Evolutionary conservation across 192 early-diverging fungal species (phyloP).

Genomic region (Backusella mclennaniae): DNA sequence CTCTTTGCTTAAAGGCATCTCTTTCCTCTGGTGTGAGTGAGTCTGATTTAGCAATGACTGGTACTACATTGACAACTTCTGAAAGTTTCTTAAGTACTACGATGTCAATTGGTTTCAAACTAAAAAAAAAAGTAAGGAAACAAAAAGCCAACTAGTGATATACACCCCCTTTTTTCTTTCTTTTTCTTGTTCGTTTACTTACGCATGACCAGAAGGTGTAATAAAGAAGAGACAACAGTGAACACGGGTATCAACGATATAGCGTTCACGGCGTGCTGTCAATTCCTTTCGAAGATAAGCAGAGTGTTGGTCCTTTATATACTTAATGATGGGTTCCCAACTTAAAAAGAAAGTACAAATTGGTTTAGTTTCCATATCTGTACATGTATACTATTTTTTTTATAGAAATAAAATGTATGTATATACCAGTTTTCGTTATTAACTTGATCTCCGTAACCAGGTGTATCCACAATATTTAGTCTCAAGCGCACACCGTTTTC

Average conservation of each 20-base stretch:
- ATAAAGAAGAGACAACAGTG: slow-evolving; percentile 97
- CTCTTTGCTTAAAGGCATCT: slow-evolving; percentile 75
- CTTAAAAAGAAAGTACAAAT: slow-evolving; percentile 63
- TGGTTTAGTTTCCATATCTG: slow-evolving; percentile 70
- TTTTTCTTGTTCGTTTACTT: slow-evolving; percentile 28
- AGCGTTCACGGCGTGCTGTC: slow-evolving; percentile 79
- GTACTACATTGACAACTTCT: slow-evolving; percentile 83
- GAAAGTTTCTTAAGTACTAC: slow-evolving; percentile 82
- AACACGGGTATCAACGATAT: slow-evolving; percentile 92
- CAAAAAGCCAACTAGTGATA: not conserved
- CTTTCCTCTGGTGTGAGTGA: slow-evolving; percentile 85
- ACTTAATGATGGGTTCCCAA: slow-evolving; percentile 97
- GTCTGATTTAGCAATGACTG: slow-evolving; percentile 89
- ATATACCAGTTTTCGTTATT: slow-evolving; percentile 95
- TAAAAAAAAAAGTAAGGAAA: slow-evolving; percentile 19
- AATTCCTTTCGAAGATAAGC: slow-evolving; percentile 92
- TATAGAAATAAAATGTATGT: not conserved
- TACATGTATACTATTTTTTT: not conserved
- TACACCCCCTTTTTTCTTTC: not conserved
- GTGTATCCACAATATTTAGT: slow-evolving; percentile 96
- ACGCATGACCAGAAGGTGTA: slow-evolving; percentile 92
- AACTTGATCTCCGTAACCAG: slow-evolving; percentile 97
- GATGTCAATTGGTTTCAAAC: slow-evolving; percentile 87
- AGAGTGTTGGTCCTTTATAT: slow-evolving; percentile 98
- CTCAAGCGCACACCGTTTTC: slow-evolving; percentile 93